Conservation (phyloP, 345 rosid species). For the Noccaea caerulescens region DNA sequence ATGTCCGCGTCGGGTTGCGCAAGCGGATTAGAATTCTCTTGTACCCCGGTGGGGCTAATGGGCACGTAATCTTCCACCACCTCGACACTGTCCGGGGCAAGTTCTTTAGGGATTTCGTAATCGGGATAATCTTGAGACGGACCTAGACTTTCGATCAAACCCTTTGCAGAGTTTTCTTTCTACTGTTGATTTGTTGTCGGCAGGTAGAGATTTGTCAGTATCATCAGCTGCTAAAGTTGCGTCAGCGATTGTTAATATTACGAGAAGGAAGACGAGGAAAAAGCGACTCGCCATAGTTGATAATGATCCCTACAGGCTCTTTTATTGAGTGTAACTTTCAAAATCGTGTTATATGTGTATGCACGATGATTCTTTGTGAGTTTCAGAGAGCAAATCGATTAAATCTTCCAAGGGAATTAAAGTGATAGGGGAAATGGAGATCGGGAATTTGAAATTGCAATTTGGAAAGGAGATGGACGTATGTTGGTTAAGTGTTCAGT, state of each 20-base stretch:
- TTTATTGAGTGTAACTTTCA: not conserved
- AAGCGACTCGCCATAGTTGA: conserved; percentile 17
- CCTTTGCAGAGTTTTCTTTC: conserved; percentile 24
- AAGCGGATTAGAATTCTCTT: conserved; percentile 1
- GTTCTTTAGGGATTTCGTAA: conserved; percentile 42
- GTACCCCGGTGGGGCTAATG: conserved; percentile 7
- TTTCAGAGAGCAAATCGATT: not conserved
- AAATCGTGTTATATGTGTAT: not conserved
- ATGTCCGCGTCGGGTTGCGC: conserved; percentile 31
- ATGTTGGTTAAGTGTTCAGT: not conserved
- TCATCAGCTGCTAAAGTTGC: conserved; percentile 30
- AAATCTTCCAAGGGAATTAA: conserved; percentile 9
- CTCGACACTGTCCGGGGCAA: conserved; percentile 41
- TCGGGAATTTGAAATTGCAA: conserved; percentile 18
- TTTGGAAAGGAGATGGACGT: conserved; percentile 12
- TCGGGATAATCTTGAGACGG: conserved; percentile 46
- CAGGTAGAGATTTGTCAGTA: conserved; percentile 21
- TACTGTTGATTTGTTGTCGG: conserved; percentile 13
- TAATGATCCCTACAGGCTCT: not conserved
- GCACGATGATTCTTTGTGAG: not conserved
- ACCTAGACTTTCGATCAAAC: conserved; percentile 42
- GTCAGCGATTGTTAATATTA: conserved; percentile 3
- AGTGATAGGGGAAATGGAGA: conserved; percentile 17
- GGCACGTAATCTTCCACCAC: conserved; percentile 40
- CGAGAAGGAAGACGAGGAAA: not conserved